Evolutionary conservation across 805 yeast genomes (phyloP).

Genomic region (Spathaspora sp.): DNA sequence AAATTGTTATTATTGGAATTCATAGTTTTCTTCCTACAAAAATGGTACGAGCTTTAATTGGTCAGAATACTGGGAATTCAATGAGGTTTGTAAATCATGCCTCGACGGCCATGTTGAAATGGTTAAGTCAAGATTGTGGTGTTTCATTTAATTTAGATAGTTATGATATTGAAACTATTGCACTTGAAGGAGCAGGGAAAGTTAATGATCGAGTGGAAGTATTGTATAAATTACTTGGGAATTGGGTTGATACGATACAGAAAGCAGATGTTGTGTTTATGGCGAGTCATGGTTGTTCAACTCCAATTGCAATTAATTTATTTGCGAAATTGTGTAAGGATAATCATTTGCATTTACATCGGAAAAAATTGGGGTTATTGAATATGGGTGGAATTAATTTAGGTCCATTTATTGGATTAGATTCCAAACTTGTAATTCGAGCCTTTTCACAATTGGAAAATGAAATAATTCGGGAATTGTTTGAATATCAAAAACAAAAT

Average conservation of each 20-base stretch:
- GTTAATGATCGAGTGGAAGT: slow-evolving; percentile 24
- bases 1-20: slow-evolving; percentile 30
- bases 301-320: slow-evolving; percentile 28
- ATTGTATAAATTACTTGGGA: slow-evolving; percentile 22
- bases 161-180: slow-evolving; percentile 29
- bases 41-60: slow-evolving; percentile 32
- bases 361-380: slow-evolving; percentile 27
- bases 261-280: slow-evolving; percentile 30
- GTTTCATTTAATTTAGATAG: slow-evolving; percentile 10
- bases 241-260: slow-evolving; percentile 28
- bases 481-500: slow-evolving; percentile 26
- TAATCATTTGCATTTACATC: not conserved
- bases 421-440: slow-evolving; percentile 32
- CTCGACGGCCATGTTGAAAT: slow-evolving; percentile 22
- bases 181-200: slow-evolving; percentile 37
- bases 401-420: slow-evolving; percentile 32
- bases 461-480: slow-evolving; percentile 32
- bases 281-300: slow-evolving; percentile 32
- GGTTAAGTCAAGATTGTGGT: slow-evolving; percentile 16
- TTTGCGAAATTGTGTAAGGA: slow-evolving; percentile 17
- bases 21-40: slow-evolving; percentile 41
- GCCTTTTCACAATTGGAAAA: slow-evolving; percentile 36
- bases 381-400: slow-evolving; percentile 31
- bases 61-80: slow-evolving; percentile 36
- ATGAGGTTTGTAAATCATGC: slow-evolving; percentile 24